Conservation (phyloP, 2,329 filamentous ascomycete species). For the Corinectria fuckeliana region DNA sequence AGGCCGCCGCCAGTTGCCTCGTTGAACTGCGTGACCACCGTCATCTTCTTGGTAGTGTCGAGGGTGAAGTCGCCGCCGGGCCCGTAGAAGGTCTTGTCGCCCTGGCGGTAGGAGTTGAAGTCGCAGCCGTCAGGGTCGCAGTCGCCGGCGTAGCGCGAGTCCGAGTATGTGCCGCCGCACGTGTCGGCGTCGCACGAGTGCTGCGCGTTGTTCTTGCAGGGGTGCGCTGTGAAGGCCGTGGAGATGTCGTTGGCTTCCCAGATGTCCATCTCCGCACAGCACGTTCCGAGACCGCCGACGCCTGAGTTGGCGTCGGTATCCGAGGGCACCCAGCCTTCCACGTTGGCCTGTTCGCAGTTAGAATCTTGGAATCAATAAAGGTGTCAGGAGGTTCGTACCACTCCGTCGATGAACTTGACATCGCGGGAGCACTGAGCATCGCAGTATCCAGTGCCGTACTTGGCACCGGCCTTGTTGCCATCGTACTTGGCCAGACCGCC, state of each 20-base stretch:
- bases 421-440: conserved; percentile 58
- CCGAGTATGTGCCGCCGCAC: conserved; percentile 59
- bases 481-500: conserved; percentile 58
- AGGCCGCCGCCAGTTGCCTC: conserved; percentile 56
- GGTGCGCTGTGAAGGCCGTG: conserved; percentile 68
- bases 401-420: conserved; percentile 63
- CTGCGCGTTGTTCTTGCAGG: conserved; percentile 59
- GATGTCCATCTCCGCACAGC: conserved; percentile 66
- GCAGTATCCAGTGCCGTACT: conserved; percentile 64
- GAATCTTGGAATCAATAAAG: conserved; percentile 19
- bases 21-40: conserved; percentile 70
- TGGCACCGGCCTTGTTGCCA: conserved; percentile 59
- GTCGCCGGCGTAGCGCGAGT: conserved; percentile 62
- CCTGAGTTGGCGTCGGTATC: conserved; percentile 61
- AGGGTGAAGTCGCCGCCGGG: conserved; percentile 57
- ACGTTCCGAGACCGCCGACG: conserved; percentile 56
- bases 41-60: conserved; percentile 64
- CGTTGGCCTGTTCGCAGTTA: conserved; percentile 49
- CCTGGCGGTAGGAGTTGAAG: conserved; percentile 72
- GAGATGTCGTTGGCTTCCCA: conserved; percentile 71
- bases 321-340: conserved; percentile 57
- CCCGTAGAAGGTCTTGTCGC: conserved; percentile 68
- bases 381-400: conserved; percentile 36
- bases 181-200: conserved; percentile 55
- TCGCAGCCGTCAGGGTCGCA: conserved; percentile 75